A percentile compares a stretch with the other conserved stretches of the same genome.
phyloP scores from a whole-genome alignment of 768 basidiomycete species.

The Tricholoma sp. region DNA sequence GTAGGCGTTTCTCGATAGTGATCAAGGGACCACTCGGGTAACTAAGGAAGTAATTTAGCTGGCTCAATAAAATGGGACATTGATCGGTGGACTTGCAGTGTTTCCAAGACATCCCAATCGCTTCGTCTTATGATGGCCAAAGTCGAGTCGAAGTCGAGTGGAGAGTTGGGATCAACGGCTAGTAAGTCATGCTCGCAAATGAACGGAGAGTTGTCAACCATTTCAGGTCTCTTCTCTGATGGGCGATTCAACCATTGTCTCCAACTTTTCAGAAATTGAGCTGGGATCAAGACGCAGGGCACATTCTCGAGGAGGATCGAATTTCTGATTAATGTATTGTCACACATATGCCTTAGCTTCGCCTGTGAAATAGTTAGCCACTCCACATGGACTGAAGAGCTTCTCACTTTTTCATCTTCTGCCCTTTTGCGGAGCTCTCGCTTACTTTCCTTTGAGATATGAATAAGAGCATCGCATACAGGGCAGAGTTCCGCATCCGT shows the following conservation, averaged over 20 bases:
- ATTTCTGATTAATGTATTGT: slow-evolving; percentile 44
- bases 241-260: slow-evolving; percentile 63
- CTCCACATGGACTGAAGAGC: slow-evolving; percentile 5
- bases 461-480: slow-evolving; percentile 54
- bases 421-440: slow-evolving; percentile 58
- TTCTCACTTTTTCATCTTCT: slow-evolving; percentile 71
- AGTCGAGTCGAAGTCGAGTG: slow-evolving; percentile 52
- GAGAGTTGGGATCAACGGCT: slow-evolving; percentile 59
- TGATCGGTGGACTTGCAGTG: slow-evolving; percentile 46
- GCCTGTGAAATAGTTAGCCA: slow-evolving; percentile 36
- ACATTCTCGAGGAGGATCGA: slow-evolving; percentile 41
- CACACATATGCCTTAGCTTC: slow-evolving; percentile 57
- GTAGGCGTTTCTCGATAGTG: slow-evolving; percentile 32
- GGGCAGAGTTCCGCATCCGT: slow-evolving; percentile 50
- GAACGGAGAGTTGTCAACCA: slow-evolving; percentile 56
- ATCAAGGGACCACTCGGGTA: slow-evolving; percentile 56
- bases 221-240: slow-evolving; percentile 52
- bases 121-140: slow-evolving; percentile 51
- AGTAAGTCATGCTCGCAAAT: slow-evolving; percentile 66
- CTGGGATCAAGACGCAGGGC: slow-evolving; percentile 54
- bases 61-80: not conserved
- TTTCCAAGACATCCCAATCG: slow-evolving; percentile 62
- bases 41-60: slow-evolving; percentile 26
- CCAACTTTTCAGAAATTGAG: slow-evolving; percentile 65
- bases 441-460: slow-evolving; percentile 57